These are phyloP conservation scores for Mortierella sp. DNA, from an alignment of 371 early-diverging fungal genomes.

Conservation along the genomic window DNA sequence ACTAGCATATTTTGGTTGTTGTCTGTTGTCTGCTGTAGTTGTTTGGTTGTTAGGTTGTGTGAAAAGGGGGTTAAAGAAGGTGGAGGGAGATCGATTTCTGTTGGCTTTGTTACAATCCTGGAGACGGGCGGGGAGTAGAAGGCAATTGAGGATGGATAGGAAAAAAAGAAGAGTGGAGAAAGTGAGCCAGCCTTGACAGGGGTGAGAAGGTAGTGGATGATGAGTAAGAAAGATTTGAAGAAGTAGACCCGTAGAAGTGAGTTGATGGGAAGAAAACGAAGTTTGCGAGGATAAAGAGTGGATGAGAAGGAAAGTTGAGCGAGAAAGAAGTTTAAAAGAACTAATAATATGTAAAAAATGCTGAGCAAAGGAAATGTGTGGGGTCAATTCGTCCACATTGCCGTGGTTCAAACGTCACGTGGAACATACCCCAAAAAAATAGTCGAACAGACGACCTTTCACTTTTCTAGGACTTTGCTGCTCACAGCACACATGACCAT, in stretches of 20 bases:
- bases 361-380: neutral
- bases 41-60: neutral
- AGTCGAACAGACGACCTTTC: neutral
- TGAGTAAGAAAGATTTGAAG: neutral
- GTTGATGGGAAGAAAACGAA: constrained; percentile 9
- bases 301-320: neutral
- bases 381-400: too few relatives aligned
- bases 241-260: neutral
- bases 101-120: too few relatives aligned
- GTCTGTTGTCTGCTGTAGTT: neutral
- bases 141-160: neutral
- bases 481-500: neutral
- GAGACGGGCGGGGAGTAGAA: too few relatives aligned
- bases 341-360: neutral
- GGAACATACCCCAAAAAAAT: neutral
- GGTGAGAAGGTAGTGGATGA: neutral
- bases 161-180: neutral
- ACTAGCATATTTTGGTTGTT: constrained; percentile 24
- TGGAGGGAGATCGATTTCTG: neutral
- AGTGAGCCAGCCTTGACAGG: constrained; percentile 44
- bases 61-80: neutral
- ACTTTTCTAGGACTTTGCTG: too few relatives aligned
- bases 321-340: neutral
- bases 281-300: too few relatives aligned
- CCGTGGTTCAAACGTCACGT: neutral